phyloP scores from a whole-genome alignment of 345 rosid genomes.

The Sisymbrium irio region DNA sequence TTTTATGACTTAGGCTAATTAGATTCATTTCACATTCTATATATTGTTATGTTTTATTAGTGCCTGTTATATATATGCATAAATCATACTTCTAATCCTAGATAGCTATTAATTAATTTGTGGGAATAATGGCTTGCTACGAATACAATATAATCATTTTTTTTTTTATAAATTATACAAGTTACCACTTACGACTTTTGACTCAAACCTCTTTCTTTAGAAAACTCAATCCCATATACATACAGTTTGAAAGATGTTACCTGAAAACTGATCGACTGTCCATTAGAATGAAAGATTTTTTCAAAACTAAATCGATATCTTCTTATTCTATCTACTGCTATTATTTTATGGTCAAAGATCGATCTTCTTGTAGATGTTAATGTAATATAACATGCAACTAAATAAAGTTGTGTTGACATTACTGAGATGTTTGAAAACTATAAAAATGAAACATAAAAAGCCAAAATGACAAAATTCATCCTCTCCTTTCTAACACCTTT shows the following conservation, averaged over 20 bases:
- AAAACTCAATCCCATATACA: neutral
- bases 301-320: neutral
- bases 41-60: neutral
- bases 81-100: neutral
- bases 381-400: too few relatives aligned
- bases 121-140: neutral
- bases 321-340: neutral
- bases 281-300: neutral
- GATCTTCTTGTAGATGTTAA: too few relatives aligned
- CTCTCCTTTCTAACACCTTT: too few relatives aligned
- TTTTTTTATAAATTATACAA: neutral
- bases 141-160: too few relatives aligned
- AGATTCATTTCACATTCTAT: neutral
- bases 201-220: neutral
- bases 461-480: too few relatives aligned
- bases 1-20: neutral
- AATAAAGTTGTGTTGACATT: too few relatives aligned
- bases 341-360: neutral
- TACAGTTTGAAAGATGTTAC: neutral
- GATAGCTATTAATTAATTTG: neutral
- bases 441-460: neutral
- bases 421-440: neutral
- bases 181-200: neutral
- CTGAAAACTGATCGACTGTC: neutral
- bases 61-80: neutral